phyloP scores from a whole-genome alignment of 306 rosid genomes.

The Senna siamea region DNA sequence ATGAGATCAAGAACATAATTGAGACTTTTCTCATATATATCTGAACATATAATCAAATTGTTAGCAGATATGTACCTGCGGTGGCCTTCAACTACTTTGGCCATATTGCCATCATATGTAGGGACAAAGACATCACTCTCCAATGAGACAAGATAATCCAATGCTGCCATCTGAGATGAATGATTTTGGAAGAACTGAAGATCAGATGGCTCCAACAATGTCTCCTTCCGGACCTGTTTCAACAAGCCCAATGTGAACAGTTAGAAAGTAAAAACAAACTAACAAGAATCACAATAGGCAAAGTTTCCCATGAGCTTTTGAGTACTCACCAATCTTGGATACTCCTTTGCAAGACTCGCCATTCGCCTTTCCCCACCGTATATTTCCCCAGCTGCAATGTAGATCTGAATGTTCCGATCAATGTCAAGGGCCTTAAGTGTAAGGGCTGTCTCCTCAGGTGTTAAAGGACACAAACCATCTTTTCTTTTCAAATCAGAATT shows the following conservation, averaged over 20 bases:
- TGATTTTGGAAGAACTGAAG: slow-evolving; percentile 88
- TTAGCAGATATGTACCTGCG: slow-evolving; percentile 71
- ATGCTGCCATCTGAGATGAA: slow-evolving; percentile 99
- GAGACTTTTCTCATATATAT: background rate
- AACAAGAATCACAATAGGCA: slow-evolving; percentile 20
- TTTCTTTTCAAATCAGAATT: slow-evolving; percentile 94
- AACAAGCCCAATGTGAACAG: slow-evolving; percentile 31
- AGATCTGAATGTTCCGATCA: slow-evolving; percentile 88
- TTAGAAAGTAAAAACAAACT: slow-evolving; percentile 24
- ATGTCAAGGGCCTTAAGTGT: slow-evolving; percentile 82
- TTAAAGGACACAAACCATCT: slow-evolving; percentile 94
- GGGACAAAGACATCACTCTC: slow-evolving; percentile 98
- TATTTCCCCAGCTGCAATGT: slow-evolving; percentile 98
- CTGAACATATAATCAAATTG: background rate
- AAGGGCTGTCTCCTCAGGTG: slow-evolving; percentile 98
- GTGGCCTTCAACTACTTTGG: slow-evolving; percentile 98
- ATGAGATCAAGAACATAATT: background rate
- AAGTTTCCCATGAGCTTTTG: slow-evolving; percentile 20
- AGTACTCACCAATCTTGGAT: slow-evolving; percentile 77
- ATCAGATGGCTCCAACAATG: slow-evolving; percentile 81
- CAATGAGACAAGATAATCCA: slow-evolving; percentile 93
- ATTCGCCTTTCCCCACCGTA: slow-evolving; percentile 88
- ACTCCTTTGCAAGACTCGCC: slow-evolving; percentile 75
- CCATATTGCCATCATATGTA: slow-evolving; percentile 99
- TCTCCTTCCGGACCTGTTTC: slow-evolving; percentile 92